A percentile compares a stretch with the other conserved stretches of the same genome.
These are phyloP conservation scores for Blastomyces gilchristii DNA, from an alignment of 2,329 filamentous ascomycete species.

Conservation along the genomic window DNA sequence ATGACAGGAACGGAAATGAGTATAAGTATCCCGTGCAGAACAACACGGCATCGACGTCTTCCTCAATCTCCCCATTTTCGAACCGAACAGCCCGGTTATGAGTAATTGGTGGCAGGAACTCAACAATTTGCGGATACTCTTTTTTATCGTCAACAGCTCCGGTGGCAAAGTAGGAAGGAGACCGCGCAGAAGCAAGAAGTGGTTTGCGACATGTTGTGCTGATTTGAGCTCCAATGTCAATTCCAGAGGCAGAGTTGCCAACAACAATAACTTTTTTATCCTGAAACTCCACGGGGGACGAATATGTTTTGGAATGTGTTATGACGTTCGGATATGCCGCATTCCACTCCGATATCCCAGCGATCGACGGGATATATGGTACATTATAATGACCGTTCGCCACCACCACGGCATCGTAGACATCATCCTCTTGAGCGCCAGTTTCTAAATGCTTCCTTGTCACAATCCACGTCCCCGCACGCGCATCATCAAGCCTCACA, in stretches of 20 bases:
- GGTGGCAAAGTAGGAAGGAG: slow-evolving; percentile 38
- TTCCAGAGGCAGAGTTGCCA: slow-evolving; percentile 72
- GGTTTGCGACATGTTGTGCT: slow-evolving; percentile 48
- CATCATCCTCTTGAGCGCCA: slow-evolving; percentile 31
- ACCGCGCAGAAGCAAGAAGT: slow-evolving; percentile 54
- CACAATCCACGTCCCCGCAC: slow-evolving; percentile 49
- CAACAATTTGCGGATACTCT: slow-evolving; percentile 44
- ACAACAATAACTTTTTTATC: slow-evolving; percentile 71
- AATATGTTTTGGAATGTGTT: slow-evolving; percentile 71
- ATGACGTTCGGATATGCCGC: slow-evolving; percentile 50
- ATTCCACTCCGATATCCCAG: slow-evolving; percentile 52
- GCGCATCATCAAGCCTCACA: slow-evolving; percentile 37
- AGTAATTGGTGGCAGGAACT: slow-evolving; percentile 43
- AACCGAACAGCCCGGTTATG: slow-evolving; percentile 55
- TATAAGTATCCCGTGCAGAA: slow-evolving; percentile 90
- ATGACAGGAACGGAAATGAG: slow-evolving; percentile 60
- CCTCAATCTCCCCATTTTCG: slow-evolving; percentile 53
- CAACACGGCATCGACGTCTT: slow-evolving; percentile 61
- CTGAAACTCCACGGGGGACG: slow-evolving; percentile 51
- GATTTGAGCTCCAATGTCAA: slow-evolving; percentile 75
- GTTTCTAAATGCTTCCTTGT: slow-evolving; percentile 43
- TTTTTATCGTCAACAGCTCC: slow-evolving; percentile 43
- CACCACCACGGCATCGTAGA: slow-evolving; percentile 65
- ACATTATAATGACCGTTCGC: slow-evolving; percentile 66
- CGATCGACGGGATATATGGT: slow-evolving; percentile 55